Evolutionary conservation across 1,284 basidiomycete species (phyloP).

Genomic region (Tylopilus sp.): DNA sequence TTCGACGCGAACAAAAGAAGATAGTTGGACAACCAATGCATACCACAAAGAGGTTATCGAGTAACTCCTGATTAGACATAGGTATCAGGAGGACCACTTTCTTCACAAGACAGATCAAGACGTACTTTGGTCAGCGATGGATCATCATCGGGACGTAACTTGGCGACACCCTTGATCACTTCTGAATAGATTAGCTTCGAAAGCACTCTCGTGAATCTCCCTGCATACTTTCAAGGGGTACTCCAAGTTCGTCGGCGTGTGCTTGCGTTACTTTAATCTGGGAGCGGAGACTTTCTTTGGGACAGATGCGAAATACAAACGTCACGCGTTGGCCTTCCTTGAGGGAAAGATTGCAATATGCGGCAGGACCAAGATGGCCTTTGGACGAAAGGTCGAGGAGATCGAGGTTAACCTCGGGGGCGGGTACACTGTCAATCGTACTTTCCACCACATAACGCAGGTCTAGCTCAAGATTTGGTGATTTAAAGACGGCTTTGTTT

Average conservation of each 20-base stretch:
- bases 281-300: conserved; percentile 40
- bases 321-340: conserved; percentile 85
- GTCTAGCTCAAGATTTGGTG: conserved; percentile 46
- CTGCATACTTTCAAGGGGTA: conserved; percentile 54
- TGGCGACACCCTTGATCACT: conserved; percentile 56
- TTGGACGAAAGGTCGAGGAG: conserved; percentile 66
- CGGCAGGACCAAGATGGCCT: conserved; percentile 70
- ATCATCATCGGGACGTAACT: conserved; percentile 60
- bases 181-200: conserved; percentile 40
- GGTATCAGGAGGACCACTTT: conserved; percentile 3
- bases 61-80: conserved; percentile 50
- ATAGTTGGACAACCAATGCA: conserved; percentile 17
- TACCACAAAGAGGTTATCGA: conserved; percentile 62
- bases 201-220: background rate
- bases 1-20: background rate
- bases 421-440: conserved; percentile 54
- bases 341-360: conserved; percentile 63
- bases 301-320: conserved; percentile 78
- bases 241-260: conserved; percentile 54
- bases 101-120: background rate
- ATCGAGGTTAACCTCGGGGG: conserved; percentile 62
- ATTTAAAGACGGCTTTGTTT: too few species aligned
- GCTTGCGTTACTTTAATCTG: conserved; percentile 42
- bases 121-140: conserved; percentile 68
- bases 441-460: conserved; percentile 74